These are phyloP conservation scores for Termitomyces bulborhizus DNA, from an alignment of 768 basidiomycete species.

Conservation along the genomic window DNA sequence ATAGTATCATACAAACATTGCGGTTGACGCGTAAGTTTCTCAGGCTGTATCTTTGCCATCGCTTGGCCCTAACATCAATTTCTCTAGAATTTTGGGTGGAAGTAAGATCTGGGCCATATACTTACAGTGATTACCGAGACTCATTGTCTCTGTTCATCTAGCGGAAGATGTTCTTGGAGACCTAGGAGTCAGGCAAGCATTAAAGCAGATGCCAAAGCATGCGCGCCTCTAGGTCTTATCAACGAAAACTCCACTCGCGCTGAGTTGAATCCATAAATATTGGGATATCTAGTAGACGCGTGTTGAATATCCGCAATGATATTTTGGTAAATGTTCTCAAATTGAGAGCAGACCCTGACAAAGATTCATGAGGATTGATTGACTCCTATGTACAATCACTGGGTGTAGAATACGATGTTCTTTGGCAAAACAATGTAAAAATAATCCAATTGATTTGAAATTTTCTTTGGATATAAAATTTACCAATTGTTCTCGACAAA, in stretches of 20 bases:
- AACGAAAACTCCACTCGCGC: not conserved
- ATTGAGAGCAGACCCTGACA: too few relatives aligned
- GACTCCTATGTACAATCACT: too few relatives aligned
- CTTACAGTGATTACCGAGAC: not conserved
- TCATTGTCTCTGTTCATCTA: conserved; percentile 10
- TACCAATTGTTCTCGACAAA: too few relatives aligned
- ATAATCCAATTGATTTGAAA: too few relatives aligned
- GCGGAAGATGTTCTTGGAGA: conserved; percentile 56
- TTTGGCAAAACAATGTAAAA: too few relatives aligned
- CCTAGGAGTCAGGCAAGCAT: conserved; percentile 54
- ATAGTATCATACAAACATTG: conserved; percentile 20
- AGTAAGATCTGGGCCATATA: conserved; percentile 7
- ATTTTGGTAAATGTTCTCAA: too few relatives aligned
- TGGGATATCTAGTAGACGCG: too few relatives aligned
- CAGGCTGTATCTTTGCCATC: not conserved
- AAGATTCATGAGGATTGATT: too few relatives aligned
- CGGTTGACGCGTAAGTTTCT: conserved; percentile 19
- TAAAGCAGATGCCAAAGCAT: conserved; percentile 48
- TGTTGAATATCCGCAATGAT: too few relatives aligned
- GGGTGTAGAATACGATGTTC: too few relatives aligned
- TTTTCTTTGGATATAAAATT: too few relatives aligned
- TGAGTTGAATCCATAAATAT: not conserved
- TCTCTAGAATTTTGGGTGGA: conserved; percentile 19
- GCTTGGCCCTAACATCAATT: not conserved
- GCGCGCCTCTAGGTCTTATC: conserved; percentile 32